These are phyloP conservation scores for Linnemannia elongata DNA, from an alignment of 192 early-diverging fungal genomes.

Conservation along the genomic window DNA sequence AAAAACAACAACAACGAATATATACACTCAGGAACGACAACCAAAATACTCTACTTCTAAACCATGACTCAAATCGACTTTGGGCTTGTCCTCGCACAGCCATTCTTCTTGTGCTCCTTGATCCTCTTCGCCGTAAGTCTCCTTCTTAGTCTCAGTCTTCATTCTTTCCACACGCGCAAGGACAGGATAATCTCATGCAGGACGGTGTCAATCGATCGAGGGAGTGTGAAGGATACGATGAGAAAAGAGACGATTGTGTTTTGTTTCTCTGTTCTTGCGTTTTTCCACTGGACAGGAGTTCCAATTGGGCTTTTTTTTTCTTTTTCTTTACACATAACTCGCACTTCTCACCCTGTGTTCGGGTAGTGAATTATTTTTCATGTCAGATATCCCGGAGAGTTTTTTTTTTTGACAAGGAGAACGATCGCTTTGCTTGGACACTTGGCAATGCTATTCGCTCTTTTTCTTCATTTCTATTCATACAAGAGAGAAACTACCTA, in stretches of 20 bases:
- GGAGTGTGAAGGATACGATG: neutral
- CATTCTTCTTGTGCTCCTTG: constrained; percentile 50
- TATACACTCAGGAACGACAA: constrained; percentile 13
- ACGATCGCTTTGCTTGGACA: neutral
- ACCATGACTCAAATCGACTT: constrained; percentile 34
- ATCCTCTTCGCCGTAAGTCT: constrained; percentile 44
- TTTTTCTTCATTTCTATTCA: neutral
- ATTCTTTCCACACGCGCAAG: neutral
- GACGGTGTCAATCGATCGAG: neutral
- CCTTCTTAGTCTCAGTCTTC: neutral
- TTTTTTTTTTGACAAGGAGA: neutral
- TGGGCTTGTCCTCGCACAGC: constrained; percentile 37
- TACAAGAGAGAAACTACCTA: neutral
- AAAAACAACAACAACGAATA: too few relatives aligned
- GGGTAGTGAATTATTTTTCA: neutral
- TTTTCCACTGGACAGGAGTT: neutral
- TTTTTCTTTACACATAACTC: neutral
- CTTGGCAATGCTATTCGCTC: neutral
- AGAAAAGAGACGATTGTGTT: neutral
- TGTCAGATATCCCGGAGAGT: neutral
- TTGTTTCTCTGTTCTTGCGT: neutral
- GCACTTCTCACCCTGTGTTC: neutral
- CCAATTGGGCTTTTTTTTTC: constrained; percentile 3
- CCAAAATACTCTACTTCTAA: neutral
- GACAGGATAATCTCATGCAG: neutral